Evolutionary conservation across 2,329 filamentous ascomycete genomes (phyloP).

Genomic region (Ambrosiella beaveri): DNA sequence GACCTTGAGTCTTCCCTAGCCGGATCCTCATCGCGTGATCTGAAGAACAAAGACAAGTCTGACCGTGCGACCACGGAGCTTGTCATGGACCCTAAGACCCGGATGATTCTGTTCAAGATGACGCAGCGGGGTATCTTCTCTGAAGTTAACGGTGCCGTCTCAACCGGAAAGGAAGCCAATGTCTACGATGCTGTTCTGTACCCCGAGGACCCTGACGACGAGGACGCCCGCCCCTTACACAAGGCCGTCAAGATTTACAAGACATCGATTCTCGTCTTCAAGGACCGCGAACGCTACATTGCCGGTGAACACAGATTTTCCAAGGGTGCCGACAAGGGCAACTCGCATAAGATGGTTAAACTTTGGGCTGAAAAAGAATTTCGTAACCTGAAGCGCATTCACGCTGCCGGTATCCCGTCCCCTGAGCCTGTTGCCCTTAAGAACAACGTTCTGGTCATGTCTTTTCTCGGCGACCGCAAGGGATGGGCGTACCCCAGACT

Average conservation of each 20-base stretch:
- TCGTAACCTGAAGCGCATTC: constrained; percentile 72
- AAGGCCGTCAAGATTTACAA: constrained; percentile 98
- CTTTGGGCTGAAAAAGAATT: constrained; percentile 99
- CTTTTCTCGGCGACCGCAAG: constrained; percentile 72
- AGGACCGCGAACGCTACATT: constrained; percentile 92
- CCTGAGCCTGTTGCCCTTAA: constrained; percentile 80
- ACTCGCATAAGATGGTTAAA: constrained; percentile 93
- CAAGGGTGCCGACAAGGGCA: constrained; percentile 80
- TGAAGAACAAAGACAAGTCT: constrained; percentile 63
- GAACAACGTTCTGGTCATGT: constrained; percentile 91
- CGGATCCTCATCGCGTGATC: constrained; percentile 19
- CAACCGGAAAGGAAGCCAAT: constrained; percentile 95
- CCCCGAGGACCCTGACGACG: constrained; percentile 33
- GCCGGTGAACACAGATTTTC: constrained; percentile 86
- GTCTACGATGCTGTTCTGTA: constrained; percentile 77
- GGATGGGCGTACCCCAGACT: constrained; percentile 79
- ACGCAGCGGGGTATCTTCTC: constrained; percentile 81
- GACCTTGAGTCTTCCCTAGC: constrained; percentile 35
- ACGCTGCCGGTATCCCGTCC: constrained; percentile 71
- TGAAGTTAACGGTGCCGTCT: constrained; percentile 87
- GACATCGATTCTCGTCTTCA: constrained; percentile 93
- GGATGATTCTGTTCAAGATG: constrained; percentile 91
- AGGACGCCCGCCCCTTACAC: constrained; percentile 40
- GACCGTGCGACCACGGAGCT: constrained; percentile 90
- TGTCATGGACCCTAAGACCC: constrained; percentile 81